A percentile compares a stretch with the other conserved stretches of the same genome.
Conservation (phyloP, 108 stramenopile genomes). For the Skeletonema potamos region DNA sequence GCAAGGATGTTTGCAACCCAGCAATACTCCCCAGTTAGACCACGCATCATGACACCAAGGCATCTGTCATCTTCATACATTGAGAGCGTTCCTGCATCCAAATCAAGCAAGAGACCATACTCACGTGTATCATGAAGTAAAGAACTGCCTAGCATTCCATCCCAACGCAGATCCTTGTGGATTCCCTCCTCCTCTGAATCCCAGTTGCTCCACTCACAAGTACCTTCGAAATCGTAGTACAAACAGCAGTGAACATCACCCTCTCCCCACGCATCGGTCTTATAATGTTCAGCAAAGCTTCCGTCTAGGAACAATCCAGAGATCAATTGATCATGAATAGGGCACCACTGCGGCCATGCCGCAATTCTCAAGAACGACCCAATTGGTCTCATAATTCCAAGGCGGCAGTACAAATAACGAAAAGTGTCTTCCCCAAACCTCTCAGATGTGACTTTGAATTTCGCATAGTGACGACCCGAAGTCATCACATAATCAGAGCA, state of each 20-base stretch:
- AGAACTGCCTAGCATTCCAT: background rate
- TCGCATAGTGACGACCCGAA: background rate
- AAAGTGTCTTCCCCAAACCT: background rate
- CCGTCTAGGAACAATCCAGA: background rate
- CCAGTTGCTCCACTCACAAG: slow-evolving; percentile 2
- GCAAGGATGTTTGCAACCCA: background rate
- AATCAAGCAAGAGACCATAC: background rate
- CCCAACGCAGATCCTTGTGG: background rate
- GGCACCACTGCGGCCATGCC: background rate
- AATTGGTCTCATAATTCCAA: slow-evolving; percentile 1
- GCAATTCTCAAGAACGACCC: background rate
- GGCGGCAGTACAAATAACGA: background rate
- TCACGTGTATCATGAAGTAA: background rate
- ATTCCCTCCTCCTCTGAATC: background rate
- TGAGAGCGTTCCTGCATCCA: background rate
- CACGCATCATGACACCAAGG: slow-evolving; percentile 3
- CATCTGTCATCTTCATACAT: background rate
- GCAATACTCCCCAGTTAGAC: slow-evolving; percentile 6
- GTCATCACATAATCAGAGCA: background rate
- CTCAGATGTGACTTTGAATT: background rate
- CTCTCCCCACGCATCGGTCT: background rate
- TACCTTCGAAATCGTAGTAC: background rate
- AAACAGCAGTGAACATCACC: background rate
- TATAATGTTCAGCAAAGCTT: background rate
- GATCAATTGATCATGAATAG: background rate